Conservation (phyloP, 1,284 basidiomycete genomes). For the Ustilago curta region DNA sequence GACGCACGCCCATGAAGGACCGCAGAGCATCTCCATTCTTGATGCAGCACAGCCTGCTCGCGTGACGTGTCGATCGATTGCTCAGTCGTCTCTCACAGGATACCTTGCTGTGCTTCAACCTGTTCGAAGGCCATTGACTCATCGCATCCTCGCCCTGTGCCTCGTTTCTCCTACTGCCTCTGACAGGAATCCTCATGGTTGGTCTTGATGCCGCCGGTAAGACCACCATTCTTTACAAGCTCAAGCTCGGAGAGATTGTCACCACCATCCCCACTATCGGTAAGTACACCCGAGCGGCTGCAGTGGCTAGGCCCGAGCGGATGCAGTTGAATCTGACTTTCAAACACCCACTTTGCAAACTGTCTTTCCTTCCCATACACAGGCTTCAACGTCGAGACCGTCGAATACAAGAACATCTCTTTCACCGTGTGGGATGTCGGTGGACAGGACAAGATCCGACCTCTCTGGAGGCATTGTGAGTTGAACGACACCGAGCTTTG, state of each 20-base stretch:
- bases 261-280: constrained; percentile 98
- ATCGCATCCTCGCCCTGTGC: constrained; percentile 3
- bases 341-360: neutral
- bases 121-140: neutral
- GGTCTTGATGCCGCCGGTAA: constrained; percentile 94
- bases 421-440: constrained; percentile 99
- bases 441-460: constrained; percentile 77
- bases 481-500: constrained; percentile 18
- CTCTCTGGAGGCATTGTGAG: constrained; percentile 99
- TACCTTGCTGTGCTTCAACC: neutral
- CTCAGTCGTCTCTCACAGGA: neutral
- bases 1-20: neutral
- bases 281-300: constrained; percentile 24
- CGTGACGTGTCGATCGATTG: neutral
- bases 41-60: neutral
- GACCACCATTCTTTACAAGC: constrained; percentile 91
- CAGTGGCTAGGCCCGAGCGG: neutral
- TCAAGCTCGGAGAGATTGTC: constrained; percentile 99
- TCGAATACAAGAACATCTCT: constrained; percentile 99
- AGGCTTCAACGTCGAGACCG: constrained; percentile 89
- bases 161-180: neutral
- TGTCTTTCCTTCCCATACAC: constrained; percentile 1
- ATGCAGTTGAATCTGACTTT: neutral
- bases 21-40: neutral
- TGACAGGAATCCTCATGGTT: constrained; percentile 75